Conservation (phyloP, 2,329 filamentous ascomycete species). For the Paraphoma sp. region DNA sequence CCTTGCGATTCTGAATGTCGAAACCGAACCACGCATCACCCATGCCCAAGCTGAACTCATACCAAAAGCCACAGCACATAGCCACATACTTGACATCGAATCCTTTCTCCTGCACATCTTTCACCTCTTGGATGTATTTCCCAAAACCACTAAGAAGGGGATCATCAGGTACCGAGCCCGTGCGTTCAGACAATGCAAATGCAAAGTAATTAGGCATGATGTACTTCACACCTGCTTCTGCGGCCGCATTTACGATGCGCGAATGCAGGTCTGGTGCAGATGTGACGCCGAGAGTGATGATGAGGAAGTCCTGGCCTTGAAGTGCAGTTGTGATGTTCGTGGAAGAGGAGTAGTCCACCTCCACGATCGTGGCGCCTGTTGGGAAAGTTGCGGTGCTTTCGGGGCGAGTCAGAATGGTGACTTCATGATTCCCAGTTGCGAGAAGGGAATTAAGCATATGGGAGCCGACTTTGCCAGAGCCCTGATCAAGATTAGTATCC, state of each 20-base stretch:
- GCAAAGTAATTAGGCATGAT: constrained; percentile 51
- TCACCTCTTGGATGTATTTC: constrained; percentile 13
- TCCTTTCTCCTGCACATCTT: background rate
- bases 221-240: constrained; percentile 46
- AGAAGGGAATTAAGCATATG: constrained; percentile 49
- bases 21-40: constrained; percentile 43
- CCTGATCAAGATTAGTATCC: constrained; percentile 28
- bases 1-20: constrained; percentile 30
- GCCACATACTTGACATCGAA: constrained; percentile 10
- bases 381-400: constrained; percentile 52
- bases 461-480: constrained; percentile 46
- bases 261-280: constrained; percentile 35
- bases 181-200: constrained; percentile 24
- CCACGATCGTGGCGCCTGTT: constrained; percentile 45
- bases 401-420: constrained; percentile 51
- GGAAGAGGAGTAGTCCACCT: constrained; percentile 40
- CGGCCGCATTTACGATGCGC: constrained; percentile 44
- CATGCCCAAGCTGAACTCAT: constrained; percentile 47
- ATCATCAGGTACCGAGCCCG: background rate
- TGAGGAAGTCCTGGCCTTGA: constrained; percentile 46
- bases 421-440: constrained; percentile 14
- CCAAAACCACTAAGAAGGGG: constrained; percentile 8
- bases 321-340: constrained; percentile 42
- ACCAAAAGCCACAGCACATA: constrained; percentile 42
- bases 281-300: constrained; percentile 47